Base-by-base conservation (phyloP, 805 yeast species). In the Millerozyma miso region DNA sequence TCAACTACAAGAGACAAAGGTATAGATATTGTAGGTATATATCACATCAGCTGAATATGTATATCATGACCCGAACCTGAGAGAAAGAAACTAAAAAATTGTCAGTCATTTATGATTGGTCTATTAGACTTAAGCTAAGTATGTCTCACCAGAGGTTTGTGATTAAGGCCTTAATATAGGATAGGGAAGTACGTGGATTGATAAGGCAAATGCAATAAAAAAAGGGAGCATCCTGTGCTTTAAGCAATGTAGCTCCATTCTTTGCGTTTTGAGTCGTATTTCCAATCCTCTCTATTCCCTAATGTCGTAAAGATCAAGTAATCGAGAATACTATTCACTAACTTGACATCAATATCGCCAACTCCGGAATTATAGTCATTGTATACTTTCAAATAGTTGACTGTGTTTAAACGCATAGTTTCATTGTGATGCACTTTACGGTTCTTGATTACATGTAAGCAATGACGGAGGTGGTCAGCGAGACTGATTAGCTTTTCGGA, bases 311-410 rank as follows among this genome's bases (percentile, higher is more conserved):
- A 40, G 18, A 57, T 39, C 1, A 58, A 42, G 40, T 50, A 49
- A n/a, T 60, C 65, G 7, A 63, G 46, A 3, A 63, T 50, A 1
- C 51, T 60, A 48, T 63, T 63, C 26, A 63, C 35, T 7, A 58
- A 35, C 35, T 52, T 54, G 32, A 42, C 41, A 37, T 48, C 44
- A 5, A 51, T 46, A 10, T 42, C 41, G 1, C 55, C 52, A 15
- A 49, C 41, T 7, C 46, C 17, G 13, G 41, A 41, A 2, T 40
- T n/a, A 23, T 23, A 23, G 6, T 14, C 31, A 26, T 35, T 48
- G 7, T 56, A 41, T 4, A 39, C 33, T 1, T 40, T 35, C 26
- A 55, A 39, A 38, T 55, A 57, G 4, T 44, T 44, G 5, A 44
- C 31, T 3, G 57, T 44, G 35, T 53, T 45, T 29, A 55, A 44